phyloP scores from a whole-genome alignment of 805 yeast genomes.

The Barnettozyma californica region DNA sequence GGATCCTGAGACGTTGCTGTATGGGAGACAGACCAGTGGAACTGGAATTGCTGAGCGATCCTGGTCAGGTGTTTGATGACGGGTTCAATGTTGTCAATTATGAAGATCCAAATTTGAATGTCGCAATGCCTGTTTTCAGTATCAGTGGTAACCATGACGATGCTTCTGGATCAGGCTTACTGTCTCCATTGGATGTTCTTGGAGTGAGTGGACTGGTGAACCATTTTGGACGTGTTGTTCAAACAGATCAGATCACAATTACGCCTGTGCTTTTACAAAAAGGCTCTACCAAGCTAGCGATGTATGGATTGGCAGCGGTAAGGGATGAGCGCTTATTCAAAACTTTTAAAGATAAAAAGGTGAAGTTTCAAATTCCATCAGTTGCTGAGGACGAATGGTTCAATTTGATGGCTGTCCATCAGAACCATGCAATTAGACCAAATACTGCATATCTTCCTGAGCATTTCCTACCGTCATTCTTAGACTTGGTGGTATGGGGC shows the following conservation, averaged over 20 bases:
- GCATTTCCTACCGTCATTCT: conserved; percentile 68
- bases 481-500: conserved; percentile 91
- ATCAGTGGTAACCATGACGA: conserved; percentile 97
- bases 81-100: conserved; percentile 73
- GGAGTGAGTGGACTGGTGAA: conserved; percentile 79
- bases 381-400: conserved; percentile 65
- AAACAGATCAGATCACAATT: conserved; percentile 68
- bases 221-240: conserved; percentile 79
- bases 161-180: conserved; percentile 78
- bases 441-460: conserved; percentile 84
- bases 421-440: conserved; percentile 80
- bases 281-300: conserved; percentile 74
- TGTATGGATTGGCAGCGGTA: conserved; percentile 85
- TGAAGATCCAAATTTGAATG: conserved; percentile 85
- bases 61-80: conserved; percentile 54
- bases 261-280: conserved; percentile 78
- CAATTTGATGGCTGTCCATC: conserved; percentile 82
- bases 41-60: conserved; percentile 77
- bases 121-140: conserved; percentile 85
- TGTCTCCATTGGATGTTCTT: conserved; percentile 83
- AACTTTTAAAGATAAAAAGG: conserved; percentile 74
- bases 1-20: conserved; percentile 63
- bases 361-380: conserved; percentile 70
- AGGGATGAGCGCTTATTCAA: conserved; percentile 84
- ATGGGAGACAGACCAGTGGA: conserved; percentile 87